These are phyloP conservation scores for Xylariomycetidae sp. DNA, from an alignment of 2,329 filamentous ascomycete genomes.

Conservation along the genomic window DNA sequence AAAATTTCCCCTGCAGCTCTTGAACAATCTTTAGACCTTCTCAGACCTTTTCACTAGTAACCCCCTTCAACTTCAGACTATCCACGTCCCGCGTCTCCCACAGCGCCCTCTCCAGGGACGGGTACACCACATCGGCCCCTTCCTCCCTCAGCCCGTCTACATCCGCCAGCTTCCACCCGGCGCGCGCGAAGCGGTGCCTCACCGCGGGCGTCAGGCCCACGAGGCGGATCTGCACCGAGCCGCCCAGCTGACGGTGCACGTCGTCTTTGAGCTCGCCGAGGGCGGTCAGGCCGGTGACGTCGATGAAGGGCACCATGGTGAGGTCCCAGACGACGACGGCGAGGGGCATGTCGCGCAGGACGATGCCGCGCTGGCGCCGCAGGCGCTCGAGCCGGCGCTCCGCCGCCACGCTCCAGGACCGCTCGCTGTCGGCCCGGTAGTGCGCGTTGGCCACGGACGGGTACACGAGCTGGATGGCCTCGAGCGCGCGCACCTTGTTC, in stretches of 20 bases:
- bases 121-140: conserved; percentile 23
- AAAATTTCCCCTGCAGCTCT: too few species aligned
- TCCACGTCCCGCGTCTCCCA: conserved; percentile 22
- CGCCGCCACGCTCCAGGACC: conserved; percentile 27
- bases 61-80: conserved; percentile 21
- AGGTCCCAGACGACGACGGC: conserved; percentile 26
- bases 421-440: conserved; percentile 16
- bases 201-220: conserved; percentile 19
- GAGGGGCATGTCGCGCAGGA: conserved; percentile 20
- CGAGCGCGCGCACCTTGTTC: conserved; percentile 21
- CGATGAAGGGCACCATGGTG: conserved; percentile 23
- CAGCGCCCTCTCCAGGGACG: conserved; percentile 22
- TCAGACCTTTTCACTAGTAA: conserved; percentile 23
- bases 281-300: conserved; percentile 25
- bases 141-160: conserved; percentile 15
- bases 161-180: conserved; percentile 21
- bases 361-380: conserved; percentile 16
- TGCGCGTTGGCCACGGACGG: conserved; percentile 18
- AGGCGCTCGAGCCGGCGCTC: conserved; percentile 22
- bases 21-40: neutral
- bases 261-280: conserved; percentile 28
- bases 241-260: conserved; percentile 21
- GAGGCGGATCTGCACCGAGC: conserved; percentile 22
- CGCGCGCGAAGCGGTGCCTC: conserved; percentile 20
- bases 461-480: conserved; percentile 27